Evolutionary conservation across 352 stramenopile species (phyloP), one percentile per base, ranked within the genome.

Genomic region (Halophytophthora batemanensis): DNA sequence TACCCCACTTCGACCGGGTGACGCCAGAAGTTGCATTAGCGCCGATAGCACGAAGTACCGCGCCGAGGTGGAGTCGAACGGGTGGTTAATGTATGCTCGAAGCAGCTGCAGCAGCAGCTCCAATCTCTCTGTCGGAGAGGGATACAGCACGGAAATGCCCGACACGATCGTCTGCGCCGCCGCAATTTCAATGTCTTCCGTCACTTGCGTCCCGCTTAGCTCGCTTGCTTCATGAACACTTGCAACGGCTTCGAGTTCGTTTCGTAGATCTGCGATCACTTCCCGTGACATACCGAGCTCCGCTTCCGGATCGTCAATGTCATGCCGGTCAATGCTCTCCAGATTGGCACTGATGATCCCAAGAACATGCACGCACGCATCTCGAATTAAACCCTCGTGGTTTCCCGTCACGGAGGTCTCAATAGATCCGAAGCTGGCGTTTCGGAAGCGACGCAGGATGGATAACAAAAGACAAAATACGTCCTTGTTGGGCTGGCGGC

Each of bases 311-410:
- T 77, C 67, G 0, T 56, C 61, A 2, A 87, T 64, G 21, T 90
- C 77, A 54, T 83, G 81, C 1, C 56, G 50, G n/a, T 61, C 59
- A 47, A 92, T 67, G 33, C 82, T 90, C 25, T 65, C 56, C 22
- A 92, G 64, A 59, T 92, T 92, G 6, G 69, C 77, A 31, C 75
- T 71, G 21, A 90, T 69, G 36, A 92, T 71, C 13, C 64, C 66
- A 34, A 90, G 49, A 19, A 77, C 57, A 15, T 72, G 57, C 39
- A 81, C 45, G 50, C 61, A 84, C 19, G 52, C 60, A 13, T 67
- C 39, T 6, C 40, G 39, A 29, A 18, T 38, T 15, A 25, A 38
- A 4, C 33, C 15, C 39, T 19, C 59, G 15, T 6, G 50, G 44
- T 37, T 28, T 34, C 18, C 39, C 28, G 18, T 33, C 45, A 21